Evolutionary conservation across 345 rosid genomes (phyloP).

Genomic region (Salix dunnii): DNA sequence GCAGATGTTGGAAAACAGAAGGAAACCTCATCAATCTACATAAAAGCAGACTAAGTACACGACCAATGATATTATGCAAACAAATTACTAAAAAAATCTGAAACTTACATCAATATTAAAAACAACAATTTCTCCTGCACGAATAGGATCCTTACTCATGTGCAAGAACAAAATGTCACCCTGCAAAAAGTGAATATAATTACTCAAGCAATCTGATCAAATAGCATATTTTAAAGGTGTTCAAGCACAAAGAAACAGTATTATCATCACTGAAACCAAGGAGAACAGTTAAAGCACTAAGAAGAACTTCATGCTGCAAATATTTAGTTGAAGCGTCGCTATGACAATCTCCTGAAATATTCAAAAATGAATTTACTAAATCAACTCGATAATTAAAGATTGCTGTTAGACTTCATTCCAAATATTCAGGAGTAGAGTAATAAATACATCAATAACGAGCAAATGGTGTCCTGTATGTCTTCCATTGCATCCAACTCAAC

Average conservation of each 20-base stretch:
- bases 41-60: not conserved
- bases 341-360: not conserved
- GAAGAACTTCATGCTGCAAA: not conserved
- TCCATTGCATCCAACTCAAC: not conserved
- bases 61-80: not conserved
- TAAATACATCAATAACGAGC: not conserved
- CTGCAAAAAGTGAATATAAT: conserved; percentile 34
- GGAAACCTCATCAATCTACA: not conserved
- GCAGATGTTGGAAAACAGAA: not conserved
- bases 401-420: not conserved
- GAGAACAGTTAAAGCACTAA: not conserved
- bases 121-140: conserved; percentile 96
- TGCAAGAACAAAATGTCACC: conserved; percentile 93
- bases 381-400: not conserved
- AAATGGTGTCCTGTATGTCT: not conserved
- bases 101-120: conserved; percentile 79
- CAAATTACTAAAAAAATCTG: not conserved
- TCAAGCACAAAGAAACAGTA: not conserved
- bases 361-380: not conserved
- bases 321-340: not conserved
- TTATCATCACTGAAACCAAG: not conserved
- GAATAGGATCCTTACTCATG: conserved; percentile 91
- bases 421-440: not conserved
- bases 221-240: not conserved
- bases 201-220: conserved; percentile 6